Evolutionary conservation across 768 basidiomycete species (phyloP), one percentile per base, ranked within the genome.

Genomic region (Pulveroboletus frians): DNA sequence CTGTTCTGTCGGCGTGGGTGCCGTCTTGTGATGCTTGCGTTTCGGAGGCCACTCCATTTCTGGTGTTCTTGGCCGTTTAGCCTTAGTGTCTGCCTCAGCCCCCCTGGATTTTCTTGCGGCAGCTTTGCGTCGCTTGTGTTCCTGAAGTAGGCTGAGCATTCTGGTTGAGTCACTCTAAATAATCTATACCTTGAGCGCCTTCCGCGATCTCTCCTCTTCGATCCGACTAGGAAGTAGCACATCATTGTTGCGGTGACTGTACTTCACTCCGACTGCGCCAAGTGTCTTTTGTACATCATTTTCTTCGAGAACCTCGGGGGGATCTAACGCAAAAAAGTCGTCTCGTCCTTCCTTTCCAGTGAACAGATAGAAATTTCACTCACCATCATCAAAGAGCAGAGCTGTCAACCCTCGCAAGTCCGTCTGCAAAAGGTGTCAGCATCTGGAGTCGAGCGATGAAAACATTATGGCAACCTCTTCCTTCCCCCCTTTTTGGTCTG

Each of bases 161-260:
- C 11, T 27, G 14, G 39, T 35, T 8, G 30, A 23, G 27, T n/a
- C 3, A 31, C 27, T 23, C 34, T 40, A 31, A 18, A 9, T 42
- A 39, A 15, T 55, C 64, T 10, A 13, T 51, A 82, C 83, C 66
- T 76, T 66, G 26, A 83, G 64, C 14, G 76, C 76, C 18, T 73
- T 75, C 50, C 74, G 76, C 3, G 81, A 75, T 38, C 80, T 75
- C 56, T 81, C 77, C 45, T 81, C 80, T 58, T 88, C 86, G 23
- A 90, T 80, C 9, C 73, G 74, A 59, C 81, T 91, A 4, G 83
- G 78, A 8, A 74, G 71, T 13, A 92, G 71, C 13, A 91, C 71
- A 17, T 84, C 77, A 46, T 87, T 83, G 53, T 92, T 91, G 20
- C 76, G 74, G 58, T 91, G 89, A 29, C 78, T 85, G 54, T 91